Percentiles rank a stretch among this genome's conserved stretches.
These are phyloP conservation scores for Ambrosia hybrid DNA, from an alignment of 140 eudicot genomes.

Conservation along the genomic window DNA sequence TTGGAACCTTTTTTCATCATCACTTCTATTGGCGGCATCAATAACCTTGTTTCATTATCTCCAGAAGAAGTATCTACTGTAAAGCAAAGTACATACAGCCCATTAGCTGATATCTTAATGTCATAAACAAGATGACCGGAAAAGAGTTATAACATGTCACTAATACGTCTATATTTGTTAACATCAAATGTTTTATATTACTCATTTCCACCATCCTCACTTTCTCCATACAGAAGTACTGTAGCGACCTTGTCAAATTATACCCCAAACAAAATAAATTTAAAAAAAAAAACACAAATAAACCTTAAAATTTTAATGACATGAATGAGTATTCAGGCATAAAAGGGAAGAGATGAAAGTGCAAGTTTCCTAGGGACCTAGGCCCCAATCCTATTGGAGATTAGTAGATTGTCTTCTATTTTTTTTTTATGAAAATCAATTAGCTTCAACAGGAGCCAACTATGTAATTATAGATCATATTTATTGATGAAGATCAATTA, in stretches of 20 bases:
- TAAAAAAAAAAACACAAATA: neutral
- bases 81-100: conserved; percentile 23
- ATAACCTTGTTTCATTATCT: conserved; percentile 48
- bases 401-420: too few species aligned
- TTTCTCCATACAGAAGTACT: neutral
- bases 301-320: conserved; percentile 1
- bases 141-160: neutral
- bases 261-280: conserved; percentile 12
- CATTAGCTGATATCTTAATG: conserved; percentile 16
- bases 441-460: too few species aligned
- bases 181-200: conserved; percentile 1
- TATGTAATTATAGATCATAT: too few species aligned
- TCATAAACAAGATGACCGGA: conserved; percentile 11
- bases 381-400: too few species aligned
- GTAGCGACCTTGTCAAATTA: neutral
- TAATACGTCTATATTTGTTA: neutral
- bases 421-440: too few species aligned
- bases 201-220: conserved; percentile 12
- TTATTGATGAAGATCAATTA: too few species aligned
- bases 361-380: too few species aligned
- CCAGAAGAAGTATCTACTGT: conserved; percentile 32
- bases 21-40: conserved; percentile 59
- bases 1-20: conserved; percentile 89
- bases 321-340: neutral
- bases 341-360: too few species aligned